Evolutionary conservation across 768 basidiomycete species (phyloP), one percentile per base, ranked within the genome.

Genomic region (Tricholomella constricta): DNA sequence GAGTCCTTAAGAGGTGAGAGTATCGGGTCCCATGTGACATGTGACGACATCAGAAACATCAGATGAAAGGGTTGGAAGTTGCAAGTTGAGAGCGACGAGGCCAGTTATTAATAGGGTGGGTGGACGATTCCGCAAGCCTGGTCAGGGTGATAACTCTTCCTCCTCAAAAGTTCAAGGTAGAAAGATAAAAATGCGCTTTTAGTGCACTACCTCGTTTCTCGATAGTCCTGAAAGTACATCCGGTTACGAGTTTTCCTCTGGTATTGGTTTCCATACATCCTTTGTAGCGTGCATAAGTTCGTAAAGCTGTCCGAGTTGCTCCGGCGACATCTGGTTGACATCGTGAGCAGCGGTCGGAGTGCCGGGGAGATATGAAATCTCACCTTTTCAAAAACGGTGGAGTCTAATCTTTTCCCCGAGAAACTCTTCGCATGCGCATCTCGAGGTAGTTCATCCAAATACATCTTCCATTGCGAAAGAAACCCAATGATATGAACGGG

Each of bases 401-500:
- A 67, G 66, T 94, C 89, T 32, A 94, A 71, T 54, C 72, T 86
- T 67, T 81, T 86, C 27, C 88, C 89, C 26, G 63, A 63, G 62
- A 89, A 92, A 29, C 60, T 63, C 48, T 71, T 65, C 2, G 66
- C 72, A 31, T 79, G 75, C 5, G 71, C 64, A 12, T 76, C 79
- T 23, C 62, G 70, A 11, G 84, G 85, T 29, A 89, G 67, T 54
- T 82, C 71, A 60, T 96, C 92, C 51, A 98, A 78, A 69, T 99
- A 98, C 52, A 82, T 68, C 69, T 96, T 97, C 96, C 96, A 99
- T 63, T 98, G 91, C 3, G 89, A 88, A 8, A 98, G 77, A 65
- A 99, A 99, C 2, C 93, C 94, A 67, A 98, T 96, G 56, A 98
- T 84, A 67, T 98, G 85, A 7, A 87, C 78, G 2, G 94, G 91